These are phyloP conservation scores for Pyricularia pennisetigena DNA, from an alignment of 2,329 filamentous ascomycete genomes.

Conservation along the genomic window DNA sequence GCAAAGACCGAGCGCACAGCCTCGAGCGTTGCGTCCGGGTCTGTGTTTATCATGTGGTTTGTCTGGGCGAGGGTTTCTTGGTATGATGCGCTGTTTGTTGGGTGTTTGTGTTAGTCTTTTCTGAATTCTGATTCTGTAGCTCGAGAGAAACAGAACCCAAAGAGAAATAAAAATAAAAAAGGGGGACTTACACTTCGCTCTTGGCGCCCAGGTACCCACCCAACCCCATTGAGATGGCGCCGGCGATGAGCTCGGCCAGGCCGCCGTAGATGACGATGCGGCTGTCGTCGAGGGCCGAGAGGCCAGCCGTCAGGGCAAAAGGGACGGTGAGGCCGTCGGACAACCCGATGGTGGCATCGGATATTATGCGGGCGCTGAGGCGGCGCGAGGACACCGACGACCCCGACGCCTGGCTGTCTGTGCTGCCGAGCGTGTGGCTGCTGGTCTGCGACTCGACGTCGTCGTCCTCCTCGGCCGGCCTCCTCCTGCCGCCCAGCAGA, in stretches of 20 bases:
- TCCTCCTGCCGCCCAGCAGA: not conserved
- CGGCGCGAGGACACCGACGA: not conserved
- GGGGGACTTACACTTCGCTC: constrained; percentile 28
- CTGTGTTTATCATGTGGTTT: constrained; percentile 23
- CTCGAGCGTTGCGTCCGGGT: constrained; percentile 27
- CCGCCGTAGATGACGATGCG: constrained; percentile 59
- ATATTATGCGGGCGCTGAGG: constrained; percentile 32
- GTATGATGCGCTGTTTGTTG: constrained; percentile 28
- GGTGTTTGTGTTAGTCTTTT: not conserved
- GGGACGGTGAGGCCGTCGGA: constrained; percentile 69
- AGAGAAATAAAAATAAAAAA: not conserved
- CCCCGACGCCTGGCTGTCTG: not conserved
- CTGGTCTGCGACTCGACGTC: constrained; percentile 8
- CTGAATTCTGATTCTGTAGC: no score
- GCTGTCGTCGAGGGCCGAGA: constrained; percentile 51
- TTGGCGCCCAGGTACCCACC: constrained; percentile 60
- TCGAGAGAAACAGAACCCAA: no score
- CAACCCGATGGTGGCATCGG: constrained; percentile 62
- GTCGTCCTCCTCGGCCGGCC: not conserved
- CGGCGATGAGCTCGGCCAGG: constrained; percentile 61
- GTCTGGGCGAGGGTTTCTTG: constrained; percentile 30
- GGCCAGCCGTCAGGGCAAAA: constrained; percentile 63
- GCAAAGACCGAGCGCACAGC: constrained; percentile 32
- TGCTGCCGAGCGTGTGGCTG: not conserved
- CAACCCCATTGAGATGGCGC: constrained; percentile 65